phyloP scores from a whole-genome alignment of 2,329 filamentous ascomycete genomes.

The Apiospora arundinis region DNA sequence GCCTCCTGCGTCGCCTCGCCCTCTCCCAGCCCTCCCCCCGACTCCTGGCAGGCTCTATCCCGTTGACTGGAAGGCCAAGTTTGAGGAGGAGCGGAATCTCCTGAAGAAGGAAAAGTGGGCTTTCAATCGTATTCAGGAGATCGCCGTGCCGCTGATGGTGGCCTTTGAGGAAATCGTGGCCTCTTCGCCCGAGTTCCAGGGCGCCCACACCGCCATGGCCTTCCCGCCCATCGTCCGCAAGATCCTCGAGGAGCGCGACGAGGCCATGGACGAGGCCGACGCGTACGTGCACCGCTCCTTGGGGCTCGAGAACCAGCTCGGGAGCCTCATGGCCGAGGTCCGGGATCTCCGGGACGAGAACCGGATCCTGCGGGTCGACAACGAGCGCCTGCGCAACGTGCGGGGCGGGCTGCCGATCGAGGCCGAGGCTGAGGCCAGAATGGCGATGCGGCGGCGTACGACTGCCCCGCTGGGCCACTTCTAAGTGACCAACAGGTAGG shows the following conservation, averaged over 20 bases:
- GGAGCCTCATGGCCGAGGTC: background rate
- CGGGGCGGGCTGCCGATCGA: background rate
- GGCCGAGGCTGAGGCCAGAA: background rate
- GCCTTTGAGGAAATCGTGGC: background rate
- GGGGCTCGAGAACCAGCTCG: background rate
- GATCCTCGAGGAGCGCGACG: slow-evolving; percentile 14
- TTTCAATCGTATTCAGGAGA: background rate
- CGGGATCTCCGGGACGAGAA: background rate
- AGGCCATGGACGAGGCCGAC: slow-evolving; percentile 5
- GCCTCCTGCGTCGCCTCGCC: background rate
- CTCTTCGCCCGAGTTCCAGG: background rate
- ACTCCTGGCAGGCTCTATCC: background rate
- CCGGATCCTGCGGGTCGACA: background rate
- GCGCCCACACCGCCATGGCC: too few species aligned
- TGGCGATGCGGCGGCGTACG: background rate
- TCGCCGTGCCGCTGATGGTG: background rate
- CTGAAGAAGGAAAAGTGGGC: background rate
- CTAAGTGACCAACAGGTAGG: background rate
- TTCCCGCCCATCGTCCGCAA: background rate
- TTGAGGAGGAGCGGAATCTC: background rate
- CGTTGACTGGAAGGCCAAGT: background rate
- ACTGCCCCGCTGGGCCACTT: background rate
- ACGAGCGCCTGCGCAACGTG: background rate
- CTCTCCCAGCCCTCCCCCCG: background rate
- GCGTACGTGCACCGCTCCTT: background rate